A percentile compares a stretch with the other conserved stretches of the same genome.
Conservation (phyloP, 164 flowering plant species). For the Umbellularia californica region DNA sequence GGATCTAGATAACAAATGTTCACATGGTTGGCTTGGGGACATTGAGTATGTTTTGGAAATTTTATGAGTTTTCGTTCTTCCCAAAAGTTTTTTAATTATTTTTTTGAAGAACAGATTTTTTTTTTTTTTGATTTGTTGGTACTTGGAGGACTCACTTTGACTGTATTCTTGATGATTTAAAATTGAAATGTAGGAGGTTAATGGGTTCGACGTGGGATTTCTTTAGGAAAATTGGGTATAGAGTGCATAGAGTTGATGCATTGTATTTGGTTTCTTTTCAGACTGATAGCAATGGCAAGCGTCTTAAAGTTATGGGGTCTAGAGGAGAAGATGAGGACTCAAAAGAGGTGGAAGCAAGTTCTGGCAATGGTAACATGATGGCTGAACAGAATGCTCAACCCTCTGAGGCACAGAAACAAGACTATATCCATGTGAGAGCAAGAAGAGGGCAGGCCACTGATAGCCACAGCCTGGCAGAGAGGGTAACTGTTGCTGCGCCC, state of each 20-base stretch:
- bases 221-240: background rate
- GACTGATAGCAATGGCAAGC: slow-evolving; percentile 29
- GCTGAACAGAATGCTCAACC: slow-evolving; percentile 24
- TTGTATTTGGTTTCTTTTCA: slow-evolving; percentile 14
- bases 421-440: slow-evolving; percentile 88
- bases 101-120: no score
- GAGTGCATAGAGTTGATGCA: background rate
- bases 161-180: background rate
- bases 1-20: no score
- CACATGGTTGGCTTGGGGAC: no score
- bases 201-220: background rate
- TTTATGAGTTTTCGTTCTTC: no score
- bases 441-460: slow-evolving; percentile 99
- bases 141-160: no score
- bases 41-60: no score
- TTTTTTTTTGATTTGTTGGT: no score
- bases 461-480: slow-evolving; percentile 95
- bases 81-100: no score
- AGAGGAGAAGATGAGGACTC: background rate
- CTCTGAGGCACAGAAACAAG: slow-evolving; percentile 68
- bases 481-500: slow-evolving; percentile 41
- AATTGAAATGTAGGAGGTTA: background rate
- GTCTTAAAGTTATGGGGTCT: background rate
- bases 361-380: background rate
- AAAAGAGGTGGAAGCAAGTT: slow-evolving; percentile 2